Percentiles rank a stretch among this genome's conserved stretches.
Evolutionary conservation across 371 early-diverging fungal species (phyloP).

Genomic region (Funneliformis caledonium): DNA sequence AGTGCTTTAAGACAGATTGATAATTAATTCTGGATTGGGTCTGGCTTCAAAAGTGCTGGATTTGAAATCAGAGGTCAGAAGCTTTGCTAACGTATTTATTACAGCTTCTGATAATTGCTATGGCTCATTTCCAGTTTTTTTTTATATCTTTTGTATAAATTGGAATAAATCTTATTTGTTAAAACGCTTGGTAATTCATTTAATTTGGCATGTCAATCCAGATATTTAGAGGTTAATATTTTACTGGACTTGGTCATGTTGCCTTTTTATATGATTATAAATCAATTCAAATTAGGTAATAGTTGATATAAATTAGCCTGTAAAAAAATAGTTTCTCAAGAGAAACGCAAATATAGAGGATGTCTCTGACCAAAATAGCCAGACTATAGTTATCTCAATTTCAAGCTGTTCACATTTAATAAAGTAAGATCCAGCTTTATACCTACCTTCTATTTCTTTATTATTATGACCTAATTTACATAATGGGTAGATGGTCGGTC

Average conservation of each 20-base stretch:
- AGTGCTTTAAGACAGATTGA: too few relatives aligned
- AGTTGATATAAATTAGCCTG: too few relatives aligned
- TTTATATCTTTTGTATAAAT: constrained; percentile 31
- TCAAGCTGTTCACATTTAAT: constrained; percentile 24
- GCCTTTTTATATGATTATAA: constrained; percentile 29
- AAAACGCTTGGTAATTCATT: constrained; percentile 11
- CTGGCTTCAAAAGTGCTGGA: too few relatives aligned
- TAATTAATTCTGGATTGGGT: too few relatives aligned
- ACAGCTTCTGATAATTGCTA: too few relatives aligned
- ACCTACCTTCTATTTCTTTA: constrained; percentile 11
- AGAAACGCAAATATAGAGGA: too few relatives aligned
- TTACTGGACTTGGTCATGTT: constrained; percentile 6
- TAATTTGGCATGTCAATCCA: constrained; percentile 27
- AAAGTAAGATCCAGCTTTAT: constrained; percentile 28
- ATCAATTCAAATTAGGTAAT: neutral
- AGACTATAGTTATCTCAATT: constrained; percentile 17
- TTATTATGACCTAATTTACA: constrained; percentile 29
- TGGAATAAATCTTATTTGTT: constrained; percentile 26
- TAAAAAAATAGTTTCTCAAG: too few relatives aligned
- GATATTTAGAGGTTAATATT: constrained; percentile 31
- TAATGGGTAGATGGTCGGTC: constrained; percentile 33
- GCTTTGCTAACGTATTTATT: too few relatives aligned
- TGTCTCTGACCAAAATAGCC: neutral
- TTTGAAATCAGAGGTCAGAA: too few relatives aligned
- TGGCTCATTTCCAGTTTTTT: neutral